Conservation (phyloP, 176 grass and related monocot species). For the Triticum timopheevii region DNA sequence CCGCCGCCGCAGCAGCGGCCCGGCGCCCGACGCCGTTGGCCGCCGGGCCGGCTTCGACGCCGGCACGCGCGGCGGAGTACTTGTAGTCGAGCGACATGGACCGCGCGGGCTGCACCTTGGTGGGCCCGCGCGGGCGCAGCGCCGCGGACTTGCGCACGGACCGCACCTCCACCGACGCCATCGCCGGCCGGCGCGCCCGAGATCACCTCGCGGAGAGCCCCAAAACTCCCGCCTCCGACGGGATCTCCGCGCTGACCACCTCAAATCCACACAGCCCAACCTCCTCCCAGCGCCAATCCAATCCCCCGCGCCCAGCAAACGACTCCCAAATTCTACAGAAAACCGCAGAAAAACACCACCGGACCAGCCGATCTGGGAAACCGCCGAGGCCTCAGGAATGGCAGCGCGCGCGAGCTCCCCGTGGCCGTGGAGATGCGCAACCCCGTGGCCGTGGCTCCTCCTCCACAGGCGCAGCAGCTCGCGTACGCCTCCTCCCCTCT, state of each 20-base stretch:
- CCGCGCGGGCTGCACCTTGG: conserved; percentile 57
- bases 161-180: conserved; percentile 80
- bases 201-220: conserved; percentile 1
- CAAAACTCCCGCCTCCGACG: background rate
- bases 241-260: conserved; percentile 35
- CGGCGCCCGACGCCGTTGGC: conserved; percentile 25
- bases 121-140: conserved; percentile 46
- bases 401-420: background rate
- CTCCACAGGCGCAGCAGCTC: conserved; percentile 11
- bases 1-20: background rate
- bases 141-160: conserved; percentile 58
- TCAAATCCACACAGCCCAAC: conserved; percentile 23
- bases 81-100: conserved; percentile 70
- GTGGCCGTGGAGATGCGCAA: background rate
- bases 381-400: conserved; percentile 1
- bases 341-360: background rate
- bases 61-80: conserved; percentile 19
- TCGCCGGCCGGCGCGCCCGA: conserved; percentile 27
- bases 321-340: background rate
- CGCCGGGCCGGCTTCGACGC: background rate
- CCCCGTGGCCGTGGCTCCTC: background rate
- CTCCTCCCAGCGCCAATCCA: conserved; percentile 24
- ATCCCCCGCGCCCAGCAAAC: background rate
- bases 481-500: background rate
- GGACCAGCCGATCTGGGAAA: conserved; percentile 28